Base-by-base conservation (phyloP, 1,284 basidiomycete genomes). In the Marasmius sp. region DNA sequence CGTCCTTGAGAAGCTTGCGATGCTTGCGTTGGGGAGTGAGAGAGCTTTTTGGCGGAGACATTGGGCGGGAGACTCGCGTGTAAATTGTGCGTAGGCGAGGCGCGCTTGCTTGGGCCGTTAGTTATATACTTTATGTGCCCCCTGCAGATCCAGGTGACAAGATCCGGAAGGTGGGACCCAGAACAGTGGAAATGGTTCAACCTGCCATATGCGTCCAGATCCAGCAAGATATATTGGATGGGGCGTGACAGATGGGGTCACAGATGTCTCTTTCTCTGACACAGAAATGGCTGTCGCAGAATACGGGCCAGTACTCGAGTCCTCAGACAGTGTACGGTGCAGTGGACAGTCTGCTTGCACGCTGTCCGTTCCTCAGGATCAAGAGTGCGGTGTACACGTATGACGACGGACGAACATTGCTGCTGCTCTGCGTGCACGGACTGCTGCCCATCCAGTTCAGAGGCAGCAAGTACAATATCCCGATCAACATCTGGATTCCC, bases 371-470 rank as follows among this genome's bases (percentile, higher is more conserved):
- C 14, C 83, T 98, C 55, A 82, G 89, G 5, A 94, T 94, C 61
- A 95, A 95, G 77, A 93, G 94, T 0, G 95, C 97, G 71, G 87
- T 95, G 9, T 97, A 96, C 83, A 98, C 94, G 95, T 76, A 75
- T 73, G 76, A 74, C 61, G 66, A 61, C 12, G 37, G 37, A 20
- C 38, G 36, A 45, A 54, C 47, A 14, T 22, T 50, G 20, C 41
- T 98, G 8, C 84, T 99, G 14, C 86, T 99, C 61, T 94, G 92
- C 62, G 69, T 98, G 1, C 92, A 96, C 68, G 97, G 97, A 10
- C 88, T 98, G 0, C 81, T 99, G 0, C 96, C 95, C 1, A 96
- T 99, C 66, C 74, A 83, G 0, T 98, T 88, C 76, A 85, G 90
- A 57, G 79, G 81, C 4, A 78, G 86, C 0, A 84, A 90, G 0